A percentile compares a stretch with the other conserved stretches of the same genome.
phyloP scores from a whole-genome alignment of 2,329 filamentous ascomycete genomes.

The Aspergillus awamori region DNA sequence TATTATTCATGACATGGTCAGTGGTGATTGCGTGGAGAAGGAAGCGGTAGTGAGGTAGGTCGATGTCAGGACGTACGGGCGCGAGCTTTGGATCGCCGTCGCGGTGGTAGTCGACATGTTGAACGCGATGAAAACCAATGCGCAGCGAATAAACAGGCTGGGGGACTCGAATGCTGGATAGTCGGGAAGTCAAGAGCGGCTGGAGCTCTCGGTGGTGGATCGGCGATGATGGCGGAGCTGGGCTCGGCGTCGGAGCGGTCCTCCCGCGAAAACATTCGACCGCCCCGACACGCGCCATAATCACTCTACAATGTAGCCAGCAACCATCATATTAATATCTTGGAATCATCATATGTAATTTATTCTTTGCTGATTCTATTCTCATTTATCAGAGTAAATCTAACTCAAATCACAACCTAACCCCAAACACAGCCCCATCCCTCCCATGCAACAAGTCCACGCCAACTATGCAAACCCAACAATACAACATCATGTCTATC shows the following conservation, averaged over 20 bases:
- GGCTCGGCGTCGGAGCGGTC: background rate
- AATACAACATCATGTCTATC: background rate
- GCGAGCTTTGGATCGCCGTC: conserved; percentile 73
- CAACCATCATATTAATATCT: background rate
- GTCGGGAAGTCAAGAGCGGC: background rate
- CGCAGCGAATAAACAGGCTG: background rate
- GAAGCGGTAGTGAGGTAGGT: background rate
- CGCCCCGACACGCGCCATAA: conserved; percentile 14
- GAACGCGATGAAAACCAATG: background rate
- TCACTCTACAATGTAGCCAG: background rate
- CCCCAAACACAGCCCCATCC: background rate
- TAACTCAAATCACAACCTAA: background rate
- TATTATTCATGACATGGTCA: conserved; percentile 40
- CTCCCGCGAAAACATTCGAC: conserved; percentile 34
- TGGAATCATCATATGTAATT: background rate
- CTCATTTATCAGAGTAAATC: background rate
- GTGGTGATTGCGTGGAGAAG: background rate
- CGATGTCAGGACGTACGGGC: conserved; percentile 54
- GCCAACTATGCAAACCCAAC: background rate
- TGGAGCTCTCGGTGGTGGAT: background rate
- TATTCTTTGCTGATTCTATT: background rate
- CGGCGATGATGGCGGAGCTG: background rate
- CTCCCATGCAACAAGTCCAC: background rate
- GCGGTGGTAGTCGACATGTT: conserved; percentile 83
- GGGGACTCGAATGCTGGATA: background rate